Base-by-base conservation (phyloP, 139 green algal species). In the Tetradesmus obliquus region DNA sequence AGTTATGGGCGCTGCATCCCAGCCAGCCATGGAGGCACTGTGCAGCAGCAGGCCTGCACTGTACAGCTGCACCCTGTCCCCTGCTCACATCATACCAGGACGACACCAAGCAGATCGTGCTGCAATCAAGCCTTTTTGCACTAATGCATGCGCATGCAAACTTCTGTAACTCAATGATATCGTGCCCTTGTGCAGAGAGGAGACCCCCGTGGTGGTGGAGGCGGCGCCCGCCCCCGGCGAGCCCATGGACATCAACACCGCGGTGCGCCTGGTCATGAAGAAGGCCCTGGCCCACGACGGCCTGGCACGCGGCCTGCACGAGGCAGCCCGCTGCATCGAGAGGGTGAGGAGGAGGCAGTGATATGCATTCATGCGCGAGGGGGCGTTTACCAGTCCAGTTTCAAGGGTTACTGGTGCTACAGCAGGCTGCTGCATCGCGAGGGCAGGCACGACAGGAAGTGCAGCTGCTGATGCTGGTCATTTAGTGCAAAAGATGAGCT, bases 211-310 rank as follows among this genome's bases (percentile, higher is more conserved):
- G 76, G 94, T 92, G 90, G 93, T 94, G 86, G 93, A 84, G 87
- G 90, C 89, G 53, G 97, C 94, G 82, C 93, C 96, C 84, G 98
- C 96, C 51, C 96, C 97, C 66, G 97, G 93, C 66, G 98, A 99
- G 96, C 95, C 98, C 86, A 98, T 99, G 96, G 98, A 99, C 95
- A 95, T 99, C 80, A 99, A 99, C 95, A 96, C 94, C n/a, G 98
- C 98, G 72, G 94, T 99, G 89, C 92, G 96, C 94, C 89, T 97
- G 89, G 98, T 99, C 79, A 96, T 99, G 87, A 99, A 99, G 96
- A 99, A 99, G 97, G 95, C 98, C 3, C 95, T 99, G 88, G 98
- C 98, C 19, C 96, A 99, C 94, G 98, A 99, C 91, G 98, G 98
- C 76, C 97, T 99, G 87, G 91, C 96, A 54, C 96, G 98, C 58